Conservation (phyloP, 2,329 filamentous ascomycete species). For the Sordariomycetes sp. region DNA sequence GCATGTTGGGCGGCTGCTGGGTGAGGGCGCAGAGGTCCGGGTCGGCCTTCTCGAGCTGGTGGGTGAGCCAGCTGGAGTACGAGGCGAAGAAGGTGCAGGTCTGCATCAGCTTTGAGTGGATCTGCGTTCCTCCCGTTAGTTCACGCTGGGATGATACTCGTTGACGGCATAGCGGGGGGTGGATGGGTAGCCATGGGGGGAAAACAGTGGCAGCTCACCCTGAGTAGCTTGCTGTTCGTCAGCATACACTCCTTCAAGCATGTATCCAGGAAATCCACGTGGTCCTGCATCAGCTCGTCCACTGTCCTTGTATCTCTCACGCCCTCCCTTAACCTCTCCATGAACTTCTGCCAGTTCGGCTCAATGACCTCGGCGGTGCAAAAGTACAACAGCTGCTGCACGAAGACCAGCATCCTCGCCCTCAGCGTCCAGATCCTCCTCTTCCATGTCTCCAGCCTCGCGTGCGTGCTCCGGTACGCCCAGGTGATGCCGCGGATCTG, state of each 20-base stretch:
- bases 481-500: constrained; percentile 74
- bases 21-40: constrained; percentile 56
- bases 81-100: constrained; percentile 91
- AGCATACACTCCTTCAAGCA: constrained; percentile 99
- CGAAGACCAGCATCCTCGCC: constrained; percentile 91
- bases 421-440: constrained; percentile 82
- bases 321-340: constrained; percentile 66
- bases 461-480: constrained; percentile 67
- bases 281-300: constrained; percentile 96
- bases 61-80: constrained; percentile 78
- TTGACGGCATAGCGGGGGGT: neutral
- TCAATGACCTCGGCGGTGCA: constrained; percentile 96
- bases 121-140: constrained; percentile 38
- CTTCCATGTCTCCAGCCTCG: constrained; percentile 81
- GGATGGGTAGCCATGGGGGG: neutral
- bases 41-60: constrained; percentile 75
- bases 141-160: neutral
- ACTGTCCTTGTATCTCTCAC: constrained; percentile 55
- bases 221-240: constrained; percentile 87
- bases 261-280: constrained; percentile 95
- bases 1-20: constrained; percentile 50
- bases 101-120: constrained; percentile 94
- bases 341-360: constrained; percentile 90
- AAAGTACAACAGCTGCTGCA: constrained; percentile 93
- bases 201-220: constrained; percentile 44